Base-by-base conservation (phyloP, 257 asterid species). In the Craterostigma plantagineum region DNA sequence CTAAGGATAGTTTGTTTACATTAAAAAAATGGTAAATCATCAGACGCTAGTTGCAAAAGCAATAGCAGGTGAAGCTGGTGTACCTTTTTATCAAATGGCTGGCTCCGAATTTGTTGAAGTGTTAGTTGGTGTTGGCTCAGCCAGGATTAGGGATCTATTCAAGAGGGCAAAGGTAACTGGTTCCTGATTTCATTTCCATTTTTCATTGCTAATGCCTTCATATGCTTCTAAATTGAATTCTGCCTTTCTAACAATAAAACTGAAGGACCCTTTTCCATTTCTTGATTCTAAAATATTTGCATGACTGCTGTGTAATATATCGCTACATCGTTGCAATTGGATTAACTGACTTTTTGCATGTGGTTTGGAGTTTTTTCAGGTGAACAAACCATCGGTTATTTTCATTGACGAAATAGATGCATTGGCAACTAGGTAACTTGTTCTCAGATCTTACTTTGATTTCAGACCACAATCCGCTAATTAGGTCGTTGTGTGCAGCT, bases 61-160 rank as follows among this genome's bases (percentile, higher is more conserved):
- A 57, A 90, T 90, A 64, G 98, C 98, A 42, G 98, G 98, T 57
- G 98, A 90, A 73, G 98, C 98, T 13, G 93, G 92, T 50, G 98
- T 90, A 72, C 98, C 98, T 33, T 90, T 90, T 70, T 90, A 79
- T 61, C 92, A 90, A 69, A 90, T 90, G 98, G 98, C 95, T 46
- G 98, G 95, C 53, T 90, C 98, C 6, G 98, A 90, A 67, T 90
- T 90, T 46, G 93, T 77, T 52, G 98, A 90, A 72, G 91, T 90
- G 42, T 57, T 90, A 62, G 98, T 90, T 58, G 98, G 98, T 58
- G 98, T 90, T 47, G 98, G 98, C 59, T 72, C 98, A 61, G 98
- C 98, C 63, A 95, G 95, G 53, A 71, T 90, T 63, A 70, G 98
- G 70, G 98, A 90, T 69, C 69, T 90, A 50, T 90, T 90, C 67